phyloP scores from a whole-genome alignment of 306 rosid genomes.

The Inga leiocalycina region DNA sequence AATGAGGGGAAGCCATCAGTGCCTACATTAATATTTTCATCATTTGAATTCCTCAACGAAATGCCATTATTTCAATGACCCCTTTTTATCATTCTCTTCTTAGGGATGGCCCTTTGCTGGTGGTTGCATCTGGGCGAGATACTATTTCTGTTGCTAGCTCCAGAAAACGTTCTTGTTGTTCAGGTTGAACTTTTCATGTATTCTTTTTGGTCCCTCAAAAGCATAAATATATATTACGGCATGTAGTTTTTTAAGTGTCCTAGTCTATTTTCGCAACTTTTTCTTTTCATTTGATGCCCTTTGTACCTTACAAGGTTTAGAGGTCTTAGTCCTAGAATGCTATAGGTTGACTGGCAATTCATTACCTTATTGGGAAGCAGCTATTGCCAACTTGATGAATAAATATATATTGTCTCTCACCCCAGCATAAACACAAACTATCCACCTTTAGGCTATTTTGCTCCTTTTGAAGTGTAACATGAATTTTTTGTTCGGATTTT shows the following conservation, averaged over 20 bases:
- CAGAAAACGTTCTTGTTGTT: conserved; percentile 86
- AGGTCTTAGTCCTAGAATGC: neutral
- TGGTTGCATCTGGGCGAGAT: conserved; percentile 89
- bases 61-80: neutral
- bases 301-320: neutral
- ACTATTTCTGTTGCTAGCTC: conserved; percentile 79
- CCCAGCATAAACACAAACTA: too few relatives aligned
- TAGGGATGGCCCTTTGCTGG: conserved; percentile 88
- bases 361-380: too few relatives aligned
- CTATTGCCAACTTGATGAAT: too few relatives aligned
- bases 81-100: neutral
- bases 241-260: neutral
- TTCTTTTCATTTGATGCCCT: neutral
- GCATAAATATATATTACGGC: neutral
- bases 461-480: too few relatives aligned
- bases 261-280: too few relatives aligned
- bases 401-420: too few relatives aligned
- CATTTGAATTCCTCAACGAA: neutral
- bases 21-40: too few relatives aligned
- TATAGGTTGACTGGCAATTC: neutral
- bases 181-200: conserved; percentile 51
- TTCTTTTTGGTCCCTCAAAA: neutral
- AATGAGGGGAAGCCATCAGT: too few relatives aligned
- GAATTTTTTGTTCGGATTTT: neutral
- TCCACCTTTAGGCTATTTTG: too few relatives aligned